phyloP scores from a whole-genome alignment of 371 early-diverging fungal genomes.

The Mucor mucedo region DNA sequence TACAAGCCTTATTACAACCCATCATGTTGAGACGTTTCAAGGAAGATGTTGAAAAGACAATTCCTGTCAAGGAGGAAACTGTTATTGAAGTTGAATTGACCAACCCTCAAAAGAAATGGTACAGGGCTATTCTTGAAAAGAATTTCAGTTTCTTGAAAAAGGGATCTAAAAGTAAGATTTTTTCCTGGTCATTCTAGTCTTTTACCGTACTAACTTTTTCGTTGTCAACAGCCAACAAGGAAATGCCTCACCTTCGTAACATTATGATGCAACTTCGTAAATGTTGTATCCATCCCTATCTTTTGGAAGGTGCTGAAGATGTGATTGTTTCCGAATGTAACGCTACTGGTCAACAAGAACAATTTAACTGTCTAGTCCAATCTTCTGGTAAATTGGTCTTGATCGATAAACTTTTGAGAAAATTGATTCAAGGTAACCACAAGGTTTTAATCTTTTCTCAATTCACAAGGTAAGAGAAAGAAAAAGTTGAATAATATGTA shows the following conservation, averaged over 20 bases:
- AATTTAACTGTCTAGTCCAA: conserved; percentile 77
- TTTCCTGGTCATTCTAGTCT: too few relatives aligned
- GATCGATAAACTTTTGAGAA: conserved; percentile 84
- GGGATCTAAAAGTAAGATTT: conserved; percentile 53
- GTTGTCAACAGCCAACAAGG: conserved; percentile 38
- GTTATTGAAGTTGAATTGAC: conserved; percentile 85
- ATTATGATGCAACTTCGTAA: conserved; percentile 82
- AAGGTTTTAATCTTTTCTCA: conserved; percentile 95
- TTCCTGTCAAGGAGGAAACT: conserved; percentile 87
- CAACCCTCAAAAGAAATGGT: conserved; percentile 82
- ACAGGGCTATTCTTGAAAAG: conserved; percentile 87
- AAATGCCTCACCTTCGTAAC: conserved; percentile 65
- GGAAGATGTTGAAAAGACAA: conserved; percentile 84
- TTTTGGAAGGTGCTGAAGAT: conserved; percentile 86
- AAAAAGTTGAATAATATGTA: not conserved
- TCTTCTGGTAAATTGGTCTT: conserved; percentile 87
- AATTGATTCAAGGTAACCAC: conserved; percentile 80
- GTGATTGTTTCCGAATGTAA: conserved; percentile 69
- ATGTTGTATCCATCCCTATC: conserved; percentile 85
- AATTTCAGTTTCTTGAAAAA: conserved; percentile 78
- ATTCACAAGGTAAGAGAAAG: conserved; percentile 70
- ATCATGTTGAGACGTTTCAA: conserved; percentile 77
- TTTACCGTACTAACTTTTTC: not conserved
- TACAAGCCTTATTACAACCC: conserved; percentile 71
- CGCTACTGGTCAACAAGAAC: conserved; percentile 61